These are phyloP conservation scores for Plasmodium vivax DNA, from an alignment of 169 alveolate species.

Conservation along the genomic window DNA sequence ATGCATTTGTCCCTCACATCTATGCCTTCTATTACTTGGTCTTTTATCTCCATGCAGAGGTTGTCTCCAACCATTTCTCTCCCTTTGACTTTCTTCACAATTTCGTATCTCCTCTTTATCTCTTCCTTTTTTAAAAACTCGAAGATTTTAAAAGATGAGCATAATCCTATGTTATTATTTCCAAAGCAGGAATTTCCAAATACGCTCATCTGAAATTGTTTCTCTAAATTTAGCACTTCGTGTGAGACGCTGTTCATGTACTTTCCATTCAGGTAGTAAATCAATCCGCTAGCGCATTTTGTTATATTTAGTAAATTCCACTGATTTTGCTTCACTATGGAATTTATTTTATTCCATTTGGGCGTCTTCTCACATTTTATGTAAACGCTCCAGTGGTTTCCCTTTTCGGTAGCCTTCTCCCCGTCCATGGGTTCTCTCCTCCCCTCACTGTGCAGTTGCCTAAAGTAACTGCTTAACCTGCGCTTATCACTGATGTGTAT, in stretches of 20 bases:
- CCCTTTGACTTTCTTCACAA: slow-evolving; percentile 24
- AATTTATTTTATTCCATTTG: slow-evolving; percentile 28
- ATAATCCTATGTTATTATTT: slow-evolving; percentile 57
- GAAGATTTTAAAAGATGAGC: slow-evolving; percentile 59
- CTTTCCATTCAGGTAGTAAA: slow-evolving; percentile 63
- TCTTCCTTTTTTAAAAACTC: slow-evolving; percentile 69
- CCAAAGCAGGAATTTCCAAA: slow-evolving; percentile 74
- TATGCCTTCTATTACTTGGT: slow-evolving; percentile 51
- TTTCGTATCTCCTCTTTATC: slow-evolving; percentile 49
- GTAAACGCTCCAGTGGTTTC: slow-evolving; percentile 5
- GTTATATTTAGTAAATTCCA: slow-evolving; percentile 64
- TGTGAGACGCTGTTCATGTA: slow-evolving; percentile 32
- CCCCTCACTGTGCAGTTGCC: neutral
- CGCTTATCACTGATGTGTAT: slow-evolving; percentile 6
- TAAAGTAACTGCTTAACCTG: slow-evolving; percentile 29
- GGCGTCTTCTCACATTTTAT: slow-evolving; percentile 13
- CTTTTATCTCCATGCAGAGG: slow-evolving; percentile 5
- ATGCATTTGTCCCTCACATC: neutral
- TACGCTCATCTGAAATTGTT: slow-evolving; percentile 13
- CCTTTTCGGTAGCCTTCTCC: neutral
- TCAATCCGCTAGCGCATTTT: slow-evolving; percentile 29
- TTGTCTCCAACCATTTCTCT: slow-evolving; percentile 71
- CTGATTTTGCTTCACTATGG: slow-evolving; percentile 25
- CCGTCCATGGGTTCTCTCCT: neutral
- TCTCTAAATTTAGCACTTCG: slow-evolving; percentile 37